Base-by-base conservation (phyloP, 805 yeast genomes). In the Wickerhamomyces subpelliculosus region DNA sequence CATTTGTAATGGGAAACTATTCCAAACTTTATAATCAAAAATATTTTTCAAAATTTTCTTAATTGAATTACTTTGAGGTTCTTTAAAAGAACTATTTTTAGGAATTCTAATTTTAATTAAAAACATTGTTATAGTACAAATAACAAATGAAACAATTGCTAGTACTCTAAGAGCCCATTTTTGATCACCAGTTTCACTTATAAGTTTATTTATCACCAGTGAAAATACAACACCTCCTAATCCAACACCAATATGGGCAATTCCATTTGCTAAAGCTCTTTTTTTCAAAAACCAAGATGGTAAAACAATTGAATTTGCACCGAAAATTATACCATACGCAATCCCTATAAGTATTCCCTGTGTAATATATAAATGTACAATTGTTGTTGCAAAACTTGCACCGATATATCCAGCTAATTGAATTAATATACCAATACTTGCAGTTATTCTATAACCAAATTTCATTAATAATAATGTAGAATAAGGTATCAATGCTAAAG, bases 211-310 rank as follows among this genome's bases (percentile, higher is more conserved):
- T 10, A 61, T 58, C 0, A 72, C 58, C 35, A 72, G 48, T 6
- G 73, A 58, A 38, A 62, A 67, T 0, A 61, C 49, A 8, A 72
- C 63, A 41, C 79, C 80, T 24, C 79, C 76, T 1, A 72, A 46
- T 28, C 80, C 80, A 4, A 76, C 65, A 9, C 80, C 81, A 18
- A 68, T 49, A 20, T 70, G 59, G 3, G 72, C 64, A 20, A 72
- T 52, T 5, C 80, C 79, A 49, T 67, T 62, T 3, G 78, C 75
- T 11, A 70, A 55, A 2, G 75, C 72, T 38, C 74, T 59, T 26
- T 58, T 60, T 26, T 65, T 64, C 32, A 69, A 52, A 51, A 77
- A 77, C 81, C 82, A 77, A 8, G 70, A 62, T 0, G 82, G 74
- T 18, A 77, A 45, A 4, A 73, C 58, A 16, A 71, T 55, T 8